A percentile compares a stretch with the other conserved stretches of the same genome.
phyloP scores from a whole-genome alignment of 2,329 filamentous ascomycete genomes.

The Cladophialophora psammophila region DNA sequence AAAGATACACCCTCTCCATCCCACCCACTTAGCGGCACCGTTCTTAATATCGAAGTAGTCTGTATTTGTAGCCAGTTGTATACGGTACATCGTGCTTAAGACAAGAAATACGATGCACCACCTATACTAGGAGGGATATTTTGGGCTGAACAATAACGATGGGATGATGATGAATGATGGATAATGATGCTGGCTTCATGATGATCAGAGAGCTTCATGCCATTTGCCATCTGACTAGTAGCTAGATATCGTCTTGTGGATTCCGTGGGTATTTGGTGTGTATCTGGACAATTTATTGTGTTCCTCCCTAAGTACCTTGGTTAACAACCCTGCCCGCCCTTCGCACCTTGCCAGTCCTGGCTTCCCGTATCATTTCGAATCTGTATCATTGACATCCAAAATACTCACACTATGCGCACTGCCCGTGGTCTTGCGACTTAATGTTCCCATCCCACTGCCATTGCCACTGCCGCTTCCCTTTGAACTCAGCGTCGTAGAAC shows the following conservation, averaged over 20 bases:
- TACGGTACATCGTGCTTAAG: too few species aligned
- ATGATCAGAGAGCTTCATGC: too few species aligned
- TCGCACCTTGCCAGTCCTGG: neutral
- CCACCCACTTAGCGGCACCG: too few species aligned
- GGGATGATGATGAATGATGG: too few species aligned
- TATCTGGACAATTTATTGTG: neutral
- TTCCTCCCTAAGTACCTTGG: neutral
- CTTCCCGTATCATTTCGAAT: constrained; percentile 9
- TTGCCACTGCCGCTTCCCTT: constrained; percentile 11
- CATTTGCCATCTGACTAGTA: too few species aligned
- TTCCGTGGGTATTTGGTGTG: neutral
- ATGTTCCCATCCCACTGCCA: constrained; percentile 9
- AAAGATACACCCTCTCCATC: too few species aligned
- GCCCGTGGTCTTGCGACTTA: constrained; percentile 20
- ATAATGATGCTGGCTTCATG: too few species aligned
- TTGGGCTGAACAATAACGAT: too few species aligned
- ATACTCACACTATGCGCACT: constrained; percentile 26
- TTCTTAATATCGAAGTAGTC: too few species aligned
- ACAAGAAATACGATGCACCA: too few species aligned
- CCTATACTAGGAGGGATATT: too few species aligned
- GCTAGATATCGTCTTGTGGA: neutral
- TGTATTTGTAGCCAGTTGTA: too few species aligned
- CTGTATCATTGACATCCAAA: constrained; percentile 32
- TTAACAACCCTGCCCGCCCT: neutral
- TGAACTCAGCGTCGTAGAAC: constrained; percentile 14